Conservation (phyloP, 106 monocot species). For the Ottelia alismoides region DNA sequence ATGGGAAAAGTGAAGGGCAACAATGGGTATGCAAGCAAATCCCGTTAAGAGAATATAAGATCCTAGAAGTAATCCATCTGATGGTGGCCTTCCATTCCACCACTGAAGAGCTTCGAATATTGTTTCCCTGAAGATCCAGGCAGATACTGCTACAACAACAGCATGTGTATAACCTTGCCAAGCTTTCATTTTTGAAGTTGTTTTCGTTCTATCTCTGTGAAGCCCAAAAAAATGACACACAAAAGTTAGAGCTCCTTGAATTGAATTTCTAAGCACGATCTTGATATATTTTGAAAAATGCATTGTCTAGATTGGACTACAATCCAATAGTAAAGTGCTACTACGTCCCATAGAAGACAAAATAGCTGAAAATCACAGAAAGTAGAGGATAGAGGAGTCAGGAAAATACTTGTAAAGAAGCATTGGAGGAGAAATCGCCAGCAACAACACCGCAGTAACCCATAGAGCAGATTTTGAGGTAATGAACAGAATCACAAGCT, state of each 20-base stretch:
- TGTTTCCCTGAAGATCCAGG: slow-evolving; percentile 85
- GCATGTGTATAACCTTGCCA: slow-evolving; percentile 95
- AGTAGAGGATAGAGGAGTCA: background rate
- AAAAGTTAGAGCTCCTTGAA: no score
- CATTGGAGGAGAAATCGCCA: slow-evolving; percentile 91
- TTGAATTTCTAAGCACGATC: no score
- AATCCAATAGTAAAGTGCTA: no score
- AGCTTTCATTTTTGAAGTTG: slow-evolving; percentile 72
- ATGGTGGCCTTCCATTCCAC: slow-evolving; percentile 90
- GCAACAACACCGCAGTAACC: slow-evolving; percentile 66
- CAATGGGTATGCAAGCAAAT: slow-evolving; percentile 82
- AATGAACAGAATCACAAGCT: slow-evolving; percentile 83
- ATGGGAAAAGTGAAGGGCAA: slow-evolving; percentile 91
- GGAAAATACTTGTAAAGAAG: slow-evolving; percentile 87
- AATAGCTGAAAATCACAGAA: background rate
- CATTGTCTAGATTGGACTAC: no score
- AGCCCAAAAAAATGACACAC: no score
- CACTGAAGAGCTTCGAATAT: slow-evolving; percentile 96
- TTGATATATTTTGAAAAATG: no score
- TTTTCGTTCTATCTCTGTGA: slow-evolving; percentile 74
- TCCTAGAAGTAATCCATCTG: slow-evolving; percentile 86
- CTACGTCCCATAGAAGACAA: no score
- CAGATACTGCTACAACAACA: slow-evolving; percentile 64
- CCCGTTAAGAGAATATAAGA: slow-evolving; percentile 71
- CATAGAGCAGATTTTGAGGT: slow-evolving; percentile 76